phyloP scores from a whole-genome alignment of 2,329 filamentous ascomycete genomes.

The Nannizziopsis arthrosporioides region DNA sequence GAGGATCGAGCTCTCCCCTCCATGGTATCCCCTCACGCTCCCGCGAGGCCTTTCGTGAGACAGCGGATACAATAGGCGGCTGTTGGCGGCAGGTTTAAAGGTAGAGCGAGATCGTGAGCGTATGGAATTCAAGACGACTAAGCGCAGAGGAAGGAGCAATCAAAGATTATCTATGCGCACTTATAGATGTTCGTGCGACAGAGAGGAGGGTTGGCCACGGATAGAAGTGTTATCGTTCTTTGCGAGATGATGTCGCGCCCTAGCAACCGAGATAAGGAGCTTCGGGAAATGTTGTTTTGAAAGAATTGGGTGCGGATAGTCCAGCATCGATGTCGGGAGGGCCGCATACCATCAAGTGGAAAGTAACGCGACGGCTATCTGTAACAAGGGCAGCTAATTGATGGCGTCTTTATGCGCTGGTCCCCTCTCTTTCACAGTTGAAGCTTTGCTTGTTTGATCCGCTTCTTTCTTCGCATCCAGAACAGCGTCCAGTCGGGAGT shows the following conservation, averaged over 20 bases:
- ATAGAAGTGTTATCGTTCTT: background rate
- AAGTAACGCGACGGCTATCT: background rate
- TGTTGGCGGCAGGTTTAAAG: background rate
- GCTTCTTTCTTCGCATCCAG: background rate
- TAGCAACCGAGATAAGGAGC: conserved; percentile 8
- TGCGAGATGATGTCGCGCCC: conserved; percentile 6
- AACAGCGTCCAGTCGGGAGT: background rate
- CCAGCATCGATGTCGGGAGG: background rate
- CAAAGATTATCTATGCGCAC: background rate
- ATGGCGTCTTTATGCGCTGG: background rate
- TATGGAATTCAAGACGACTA: background rate
- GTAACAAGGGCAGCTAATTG: too few species aligned
- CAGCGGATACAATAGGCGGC: background rate
- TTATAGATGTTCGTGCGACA: conserved; percentile 2
- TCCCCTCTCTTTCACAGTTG: background rate
- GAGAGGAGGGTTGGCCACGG: background rate
- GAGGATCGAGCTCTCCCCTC: conserved; percentile 6
- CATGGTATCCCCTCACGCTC: background rate
- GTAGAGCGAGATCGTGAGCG: background rate
- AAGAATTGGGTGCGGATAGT: background rate
- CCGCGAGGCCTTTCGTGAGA: background rate
- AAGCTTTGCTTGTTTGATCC: background rate
- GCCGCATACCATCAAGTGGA: background rate
- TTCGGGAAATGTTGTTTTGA: background rate
- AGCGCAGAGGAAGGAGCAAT: background rate